A percentile compares a stretch with the other conserved stretches of the same genome.
phyloP scores from a whole-genome alignment of 106 monocot species.

The Dendrobium chrysotoxum region DNA sequence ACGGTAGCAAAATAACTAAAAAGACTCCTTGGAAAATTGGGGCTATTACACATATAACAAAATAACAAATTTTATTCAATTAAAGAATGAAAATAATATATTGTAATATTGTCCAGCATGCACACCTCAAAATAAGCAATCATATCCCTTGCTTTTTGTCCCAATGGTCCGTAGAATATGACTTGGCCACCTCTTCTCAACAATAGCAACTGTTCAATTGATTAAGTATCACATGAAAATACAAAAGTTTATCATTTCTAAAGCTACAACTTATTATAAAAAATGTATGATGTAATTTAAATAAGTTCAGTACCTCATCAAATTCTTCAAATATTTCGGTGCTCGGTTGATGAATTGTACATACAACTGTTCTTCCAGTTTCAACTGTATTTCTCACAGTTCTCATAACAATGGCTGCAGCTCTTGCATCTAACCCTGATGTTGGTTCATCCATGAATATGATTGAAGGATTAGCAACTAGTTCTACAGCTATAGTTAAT shows the following conservation, averaged over 20 bases:
- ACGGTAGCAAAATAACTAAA: too few species aligned
- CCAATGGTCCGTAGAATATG: slow-evolving; percentile 57
- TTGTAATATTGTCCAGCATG: too few species aligned
- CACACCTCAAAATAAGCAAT: slow-evolving; percentile 74
- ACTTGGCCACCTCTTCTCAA: slow-evolving; percentile 75
- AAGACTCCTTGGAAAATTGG: too few species aligned
- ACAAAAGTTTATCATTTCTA: not conserved
- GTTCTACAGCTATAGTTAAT: too few species aligned
- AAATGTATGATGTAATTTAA: too few species aligned
- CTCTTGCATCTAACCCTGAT: not conserved
- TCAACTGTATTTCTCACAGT: not conserved
- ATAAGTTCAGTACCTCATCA: not conserved
- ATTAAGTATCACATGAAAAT: not conserved
- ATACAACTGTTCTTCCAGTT: too few species aligned
- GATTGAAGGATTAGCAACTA: too few species aligned
- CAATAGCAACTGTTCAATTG: slow-evolving; percentile 37
- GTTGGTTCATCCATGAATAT: not conserved
- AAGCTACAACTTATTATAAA: too few species aligned
- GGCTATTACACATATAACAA: too few species aligned
- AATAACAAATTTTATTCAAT: too few species aligned
- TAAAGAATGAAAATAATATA: too few species aligned
- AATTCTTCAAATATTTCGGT: not conserved
- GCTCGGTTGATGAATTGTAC: too few species aligned
- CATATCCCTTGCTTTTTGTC: slow-evolving; percentile 41
- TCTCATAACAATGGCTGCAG: slow-evolving; percentile 5